Evolutionary conservation across 208 protist species (phyloP), one percentile per base, ranked within the genome.

Genomic region (Leishmania major): DNA sequence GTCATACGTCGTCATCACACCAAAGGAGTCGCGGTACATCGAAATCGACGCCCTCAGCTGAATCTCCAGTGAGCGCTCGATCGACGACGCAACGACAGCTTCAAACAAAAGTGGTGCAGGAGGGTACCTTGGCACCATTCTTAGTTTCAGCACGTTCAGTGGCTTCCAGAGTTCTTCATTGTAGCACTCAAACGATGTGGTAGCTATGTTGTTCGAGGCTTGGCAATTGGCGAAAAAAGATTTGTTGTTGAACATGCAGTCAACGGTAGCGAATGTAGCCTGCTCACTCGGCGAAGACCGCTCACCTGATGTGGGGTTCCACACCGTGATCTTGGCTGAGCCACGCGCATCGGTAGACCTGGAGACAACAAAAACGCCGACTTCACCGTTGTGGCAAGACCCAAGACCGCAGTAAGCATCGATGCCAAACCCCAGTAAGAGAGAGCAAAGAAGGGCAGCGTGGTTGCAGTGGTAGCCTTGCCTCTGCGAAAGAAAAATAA

Each of bases 121-220:
- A 19, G 95, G 91, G 75, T 90, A 91, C 51, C 94, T 93, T 2
- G 92, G 92, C 7, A 98, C 88, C 76, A 98, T 90, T 19, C 92
- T 89, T 49, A 98, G 83, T 77, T 98, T 98, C 78, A 98, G 75
- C 35, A 94, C 90, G 59, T 96, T 98, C 53, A 98, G 85, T 55
- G 90, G 89, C 78, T 97, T 98, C 96, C 96, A 98, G n/a, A 90
- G 70, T 78, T 93, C 87, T 64, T 98, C 95, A 81, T 98, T 97
- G 72, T 95, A 92, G 59, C 96, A 81, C 75, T 98, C 95, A 83
- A 98, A 98, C 4, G 89, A 92, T 35, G 73, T 83, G n/a, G 86
- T 84, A 43, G 77, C 70, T 31, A 96, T 81, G 74, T 57, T 79
- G 77, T 91, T 94, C 31, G 89, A 91, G 25, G 81, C 81, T 76